A percentile compares a stretch with the other conserved stretches of the same genome.
These are phyloP conservation scores for Amesomyces nigricolor DNA, from an alignment of 2,329 filamentous ascomycete species.

Conservation along the genomic window DNA sequence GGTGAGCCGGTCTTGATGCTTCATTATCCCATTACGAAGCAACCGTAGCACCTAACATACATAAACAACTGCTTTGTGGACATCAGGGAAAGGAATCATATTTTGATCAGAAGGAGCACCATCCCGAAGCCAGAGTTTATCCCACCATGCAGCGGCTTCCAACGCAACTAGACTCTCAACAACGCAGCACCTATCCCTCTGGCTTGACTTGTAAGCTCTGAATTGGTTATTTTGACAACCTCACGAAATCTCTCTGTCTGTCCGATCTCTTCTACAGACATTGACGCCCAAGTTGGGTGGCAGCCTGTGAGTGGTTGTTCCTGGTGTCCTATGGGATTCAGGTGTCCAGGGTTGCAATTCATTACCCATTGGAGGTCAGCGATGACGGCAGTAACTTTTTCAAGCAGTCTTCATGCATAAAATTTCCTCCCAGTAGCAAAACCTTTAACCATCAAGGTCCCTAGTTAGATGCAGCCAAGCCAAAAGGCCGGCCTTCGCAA, in stretches of 20 bases:
- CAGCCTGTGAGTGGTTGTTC: slow-evolving; percentile 4
- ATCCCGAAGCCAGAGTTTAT: not conserved
- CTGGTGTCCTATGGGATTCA: not conserved
- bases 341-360: slow-evolving; percentile 1
- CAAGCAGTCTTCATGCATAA: too few relatives aligned
- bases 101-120: too few relatives aligned
- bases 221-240: not conserved
- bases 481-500: not conserved
- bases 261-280: not conserved
- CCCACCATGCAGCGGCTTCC: not conserved
- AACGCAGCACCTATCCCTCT: not conserved
- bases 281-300: slow-evolving; percentile 8
- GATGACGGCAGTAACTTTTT: not conserved
- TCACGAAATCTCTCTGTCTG: not conserved
- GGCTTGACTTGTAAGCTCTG: not conserved
- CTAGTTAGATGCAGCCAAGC: too few relatives aligned
- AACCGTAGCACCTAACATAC: not conserved
- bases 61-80: too few relatives aligned
- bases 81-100: not conserved
- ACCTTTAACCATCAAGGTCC: too few relatives aligned
- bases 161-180: not conserved
- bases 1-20: not conserved
- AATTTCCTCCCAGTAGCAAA: too few relatives aligned
- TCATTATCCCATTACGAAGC: not conserved
- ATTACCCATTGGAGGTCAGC: too few relatives aligned